Conservation (phyloP, 257 asterid genomes). For the Gardenia jasminoides region DNA sequence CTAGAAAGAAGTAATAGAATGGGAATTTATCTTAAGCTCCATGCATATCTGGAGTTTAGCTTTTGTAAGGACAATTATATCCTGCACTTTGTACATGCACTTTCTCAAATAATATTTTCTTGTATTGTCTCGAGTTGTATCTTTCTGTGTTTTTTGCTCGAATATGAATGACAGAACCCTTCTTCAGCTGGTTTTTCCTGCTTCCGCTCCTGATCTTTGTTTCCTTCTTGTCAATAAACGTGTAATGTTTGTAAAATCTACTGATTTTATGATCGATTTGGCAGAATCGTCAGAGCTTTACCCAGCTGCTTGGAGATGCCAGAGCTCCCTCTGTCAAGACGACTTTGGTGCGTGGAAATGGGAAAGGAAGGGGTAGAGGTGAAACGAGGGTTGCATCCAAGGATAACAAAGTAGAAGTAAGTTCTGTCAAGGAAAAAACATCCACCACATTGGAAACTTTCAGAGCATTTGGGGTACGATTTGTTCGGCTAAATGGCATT, state of each 20-base stretch:
- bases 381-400: conserved; percentile 46
- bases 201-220: neutral
- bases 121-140: neutral
- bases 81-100: neutral
- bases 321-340: conserved; percentile 46
- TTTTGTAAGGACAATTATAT: neutral
- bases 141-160: neutral
- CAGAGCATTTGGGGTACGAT: conserved; percentile 60
- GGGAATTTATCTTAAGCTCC: neutral
- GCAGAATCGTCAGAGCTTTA: conserved; percentile 77
- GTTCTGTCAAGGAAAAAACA: conserved; percentile 42
- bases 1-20: neutral
- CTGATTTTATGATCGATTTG: conserved; percentile 8
- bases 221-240: neutral
- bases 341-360: conserved; percentile 35
- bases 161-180: neutral
- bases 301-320: conserved; percentile 55
- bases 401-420: conserved; percentile 42
- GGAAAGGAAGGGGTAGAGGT: conserved; percentile 69
- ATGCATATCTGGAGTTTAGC: neutral
- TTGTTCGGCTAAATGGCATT: conserved; percentile 82
- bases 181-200: neutral
- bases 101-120: neutral
- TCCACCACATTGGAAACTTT: conserved; percentile 42
- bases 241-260: neutral